Evolutionary conservation across 164 flowering plant species (phyloP).

Genomic region (grape (Vitis vinifera)): ASM3070453v1 NC_081812.1:12546501-12547000

Average conservation of each 20-base stretch:
- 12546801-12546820: neutral
- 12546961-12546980: slow-evolving; percentile 95
- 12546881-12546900: slow-evolving; percentile 42
- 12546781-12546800: slow-evolving; percentile 46
- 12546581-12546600: slow-evolving; percentile 91
- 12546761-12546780: slow-evolving; percentile 97
- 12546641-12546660: neutral
- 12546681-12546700: slow-evolving; percentile 2
- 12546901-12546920: slow-evolving; percentile 95
- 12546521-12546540: slow-evolving; percentile 98
- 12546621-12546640: slow-evolving; percentile 29
- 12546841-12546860: neutral
- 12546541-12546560: slow-evolving; percentile 92
- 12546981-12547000: slow-evolving; percentile 99
- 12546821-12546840: neutral
- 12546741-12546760: slow-evolving; percentile 99
- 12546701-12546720: slow-evolving; percentile 97
- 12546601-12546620: slow-evolving; percentile 99
- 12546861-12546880: neutral
- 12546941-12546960: slow-evolving; percentile 99
- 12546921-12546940: slow-evolving; percentile 97
- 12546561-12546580: slow-evolving; percentile 89
- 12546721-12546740: slow-evolving; percentile 96
- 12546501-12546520: slow-evolving; percentile 98
- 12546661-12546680: neutral